Percentiles rank a stretch among this genome's conserved stretches.
phyloP scores from a whole-genome alignment of 768 basidiomycete genomes.

The Macrolepiota dolichaula region DNA sequence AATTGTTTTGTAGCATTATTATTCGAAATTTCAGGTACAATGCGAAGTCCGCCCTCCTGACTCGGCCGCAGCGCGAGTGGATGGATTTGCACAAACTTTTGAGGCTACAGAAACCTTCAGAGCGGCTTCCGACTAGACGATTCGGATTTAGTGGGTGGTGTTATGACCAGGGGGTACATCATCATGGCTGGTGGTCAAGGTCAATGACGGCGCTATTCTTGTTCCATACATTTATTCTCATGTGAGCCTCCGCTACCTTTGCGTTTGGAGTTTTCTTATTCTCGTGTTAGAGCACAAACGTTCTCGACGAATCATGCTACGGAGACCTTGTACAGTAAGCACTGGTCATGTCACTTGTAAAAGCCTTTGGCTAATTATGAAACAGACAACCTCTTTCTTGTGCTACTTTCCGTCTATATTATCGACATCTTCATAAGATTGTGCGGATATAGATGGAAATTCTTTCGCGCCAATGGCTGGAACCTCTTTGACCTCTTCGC shows the following conservation, averaged over 20 bases:
- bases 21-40: slow-evolving; percentile 89
- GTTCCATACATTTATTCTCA: slow-evolving; percentile 77
- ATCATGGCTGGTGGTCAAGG: slow-evolving; percentile 92
- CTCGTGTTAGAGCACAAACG: slow-evolving; percentile 67
- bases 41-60: slow-evolving; percentile 84
- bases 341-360: neutral
- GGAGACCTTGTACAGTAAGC: slow-evolving; percentile 61
- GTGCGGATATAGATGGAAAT: slow-evolving; percentile 78
- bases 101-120: slow-evolving; percentile 81
- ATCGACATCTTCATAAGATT: slow-evolving; percentile 77
- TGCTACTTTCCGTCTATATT: slow-evolving; percentile 66
- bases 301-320: slow-evolving; percentile 48
- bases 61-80: slow-evolving; percentile 89
- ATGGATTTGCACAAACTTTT: slow-evolving; percentile 89
- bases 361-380: slow-evolving; percentile 1
- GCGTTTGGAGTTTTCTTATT: neutral
- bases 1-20: slow-evolving; percentile 65
- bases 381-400: slow-evolving; percentile 75
- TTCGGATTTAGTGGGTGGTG: no score
- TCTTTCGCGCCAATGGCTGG: slow-evolving; percentile 89
- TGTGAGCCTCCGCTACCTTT: slow-evolving; percentile 48
- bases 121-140: no score
- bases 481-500: slow-evolving; percentile 87
- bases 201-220: slow-evolving; percentile 76
- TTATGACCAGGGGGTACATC: slow-evolving; percentile 84